These are phyloP conservation scores for Solanum lignicaule DNA, from an alignment of 257 asterid species.

Conservation along the genomic window DNA sequence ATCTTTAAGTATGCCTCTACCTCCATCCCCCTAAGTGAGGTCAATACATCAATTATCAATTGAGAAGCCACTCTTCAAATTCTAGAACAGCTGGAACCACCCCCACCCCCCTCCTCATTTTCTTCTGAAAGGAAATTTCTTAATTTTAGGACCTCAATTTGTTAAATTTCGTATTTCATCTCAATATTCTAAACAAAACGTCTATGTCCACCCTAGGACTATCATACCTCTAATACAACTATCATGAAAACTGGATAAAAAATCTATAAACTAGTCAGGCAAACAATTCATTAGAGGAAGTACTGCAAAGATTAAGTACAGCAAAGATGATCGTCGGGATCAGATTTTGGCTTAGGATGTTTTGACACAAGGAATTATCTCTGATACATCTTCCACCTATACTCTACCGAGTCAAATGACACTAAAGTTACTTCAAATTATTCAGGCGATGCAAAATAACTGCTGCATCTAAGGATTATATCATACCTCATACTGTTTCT, in stretches of 20 bases:
- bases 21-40: background rate
- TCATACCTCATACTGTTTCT: conserved; percentile 48
- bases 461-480: background rate
- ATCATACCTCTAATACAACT: background rate
- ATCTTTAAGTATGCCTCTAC: background rate
- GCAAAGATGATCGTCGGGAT: background rate
- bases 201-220: background rate
- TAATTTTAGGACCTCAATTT: background rate
- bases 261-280: background rate
- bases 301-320: background rate
- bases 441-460: background rate
- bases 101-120: background rate
- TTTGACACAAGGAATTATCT: background rate
- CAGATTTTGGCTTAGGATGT: background rate
- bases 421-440: background rate
- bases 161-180: background rate
- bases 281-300: background rate
- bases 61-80: background rate
- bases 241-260: background rate
- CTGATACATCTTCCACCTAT: background rate
- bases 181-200: background rate
- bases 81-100: background rate
- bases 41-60: background rate
- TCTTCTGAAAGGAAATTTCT: background rate
- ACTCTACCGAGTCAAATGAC: background rate